A percentile compares a stretch with the other conserved stretches of the same genome.
phyloP scores from a whole-genome alignment of 768 basidiomycete genomes.

The Rhodotorula paludigena region DNA sequence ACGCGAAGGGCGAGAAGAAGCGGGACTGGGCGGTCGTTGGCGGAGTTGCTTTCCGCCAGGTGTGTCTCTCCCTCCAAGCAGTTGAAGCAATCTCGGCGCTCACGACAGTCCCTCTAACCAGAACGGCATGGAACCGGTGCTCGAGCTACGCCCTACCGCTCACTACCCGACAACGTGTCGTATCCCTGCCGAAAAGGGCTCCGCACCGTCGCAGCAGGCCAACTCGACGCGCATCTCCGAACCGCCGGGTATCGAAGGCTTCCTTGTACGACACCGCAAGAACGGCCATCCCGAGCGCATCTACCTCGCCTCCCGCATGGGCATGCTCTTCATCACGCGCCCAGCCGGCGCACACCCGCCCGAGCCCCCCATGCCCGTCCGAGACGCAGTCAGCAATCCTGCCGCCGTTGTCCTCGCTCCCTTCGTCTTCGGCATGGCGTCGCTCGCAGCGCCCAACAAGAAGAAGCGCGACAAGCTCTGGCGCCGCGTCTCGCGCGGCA shows the following conservation, averaged over 20 bases:
- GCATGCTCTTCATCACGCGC: constrained; percentile 62
- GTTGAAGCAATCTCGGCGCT: too few species aligned
- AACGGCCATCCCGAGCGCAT: constrained; percentile 54
- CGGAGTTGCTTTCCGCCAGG: constrained; percentile 24
- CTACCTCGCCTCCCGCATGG: constrained; percentile 69
- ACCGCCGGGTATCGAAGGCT: constrained; percentile 81
- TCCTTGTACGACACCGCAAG: constrained; percentile 61
- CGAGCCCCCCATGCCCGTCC: constrained; percentile 51
- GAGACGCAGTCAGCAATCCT: constrained; percentile 44
- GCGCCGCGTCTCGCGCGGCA: neutral
- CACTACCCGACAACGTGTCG: constrained; percentile 58
- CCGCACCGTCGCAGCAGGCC: constrained; percentile 40
- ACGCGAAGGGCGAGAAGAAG: constrained; percentile 61
- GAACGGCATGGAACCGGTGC: constrained; percentile 39
- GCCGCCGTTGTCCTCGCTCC: constrained; percentile 29
- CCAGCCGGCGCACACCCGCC: constrained; percentile 62
- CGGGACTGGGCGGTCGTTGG: constrained; percentile 42
- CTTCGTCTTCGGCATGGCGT: constrained; percentile 22
- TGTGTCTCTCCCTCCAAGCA: neutral
- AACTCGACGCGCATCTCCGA: constrained; percentile 59
- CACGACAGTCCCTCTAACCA: neutral
- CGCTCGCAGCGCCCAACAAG: constrained; percentile 17
- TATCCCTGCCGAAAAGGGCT: neutral
- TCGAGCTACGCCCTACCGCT: constrained; percentile 69
- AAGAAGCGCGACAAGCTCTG: constrained; percentile 13